Evolutionary conservation across 345 rosid genomes (phyloP), one percentile per base, ranked within the genome.

Genomic region (Physaria fendleri): DNA sequence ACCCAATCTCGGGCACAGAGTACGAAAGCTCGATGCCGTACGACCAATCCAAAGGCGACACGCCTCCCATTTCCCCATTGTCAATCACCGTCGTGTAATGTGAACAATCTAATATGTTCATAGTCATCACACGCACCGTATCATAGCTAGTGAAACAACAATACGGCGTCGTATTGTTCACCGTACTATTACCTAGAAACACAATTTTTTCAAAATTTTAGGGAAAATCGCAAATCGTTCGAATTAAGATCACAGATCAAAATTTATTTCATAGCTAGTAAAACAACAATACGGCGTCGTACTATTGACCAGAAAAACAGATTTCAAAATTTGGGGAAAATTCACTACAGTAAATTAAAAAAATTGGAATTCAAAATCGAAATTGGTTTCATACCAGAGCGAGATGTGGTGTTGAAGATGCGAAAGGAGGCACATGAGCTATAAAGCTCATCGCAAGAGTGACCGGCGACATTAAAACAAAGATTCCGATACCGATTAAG

Each of bases 371-470:
- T n/a, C n/a, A n/a, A n/a, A n/a, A n/a, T n/a, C n/a, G n/a, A n/a
- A n/a, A 37, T 8, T 5, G 51, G 24, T 16, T 24, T 20, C 21
- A 23, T 62, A 69, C 74, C 74, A 17, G 40, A 28, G 18, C 46
- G 30, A 0, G 83, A 40, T 8, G 71, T 43, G 8, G 70, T 68
- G 56, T 81, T 87, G 67, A 88, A 84, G 20, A 83, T 47, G 60
- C 87, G 71, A 61, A 92, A 92, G 0, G 98, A 79, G 35, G 71
- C 65, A 71, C 98, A 88, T 1, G 78, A 63, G 25, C 81, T 73
- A 54, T 92, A 88, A 5, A 92, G 81, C 79, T 92, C 97, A 23
- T 84, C 87, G 33, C 98, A 92, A 6, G 97, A 80, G 71, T 92
- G 98, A 5, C 81, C 87, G 8, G 84, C 69, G 68, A 77, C 65